Evolutionary conservation across 331 rosid genomes (phyloP).

Genomic region (Quercus lobata): DNA sequence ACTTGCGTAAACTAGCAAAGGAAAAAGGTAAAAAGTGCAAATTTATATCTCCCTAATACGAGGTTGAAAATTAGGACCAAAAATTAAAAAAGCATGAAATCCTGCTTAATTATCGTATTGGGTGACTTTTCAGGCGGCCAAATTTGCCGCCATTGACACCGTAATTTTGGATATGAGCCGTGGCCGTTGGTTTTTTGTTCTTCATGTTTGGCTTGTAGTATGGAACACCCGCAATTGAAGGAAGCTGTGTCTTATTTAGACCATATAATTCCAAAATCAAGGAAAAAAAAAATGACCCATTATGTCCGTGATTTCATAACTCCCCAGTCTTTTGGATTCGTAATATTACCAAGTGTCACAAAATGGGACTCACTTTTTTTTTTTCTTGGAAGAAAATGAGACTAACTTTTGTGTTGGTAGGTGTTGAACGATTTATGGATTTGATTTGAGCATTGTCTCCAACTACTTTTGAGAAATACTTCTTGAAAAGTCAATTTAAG

Average conservation of each 20-base stretch:
- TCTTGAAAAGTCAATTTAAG: too few species aligned
- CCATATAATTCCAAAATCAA: too few species aligned
- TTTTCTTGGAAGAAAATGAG: background rate
- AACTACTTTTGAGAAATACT: too few species aligned
- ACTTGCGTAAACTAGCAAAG: background rate
- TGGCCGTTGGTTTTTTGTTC: background rate
- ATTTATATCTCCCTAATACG: too few species aligned
- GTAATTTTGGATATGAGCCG: background rate
- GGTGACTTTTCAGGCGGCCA: background rate
- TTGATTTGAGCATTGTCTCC: too few species aligned
- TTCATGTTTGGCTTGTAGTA: background rate
- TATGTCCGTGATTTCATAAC: background rate
- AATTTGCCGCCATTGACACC: background rate
- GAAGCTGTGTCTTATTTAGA: background rate
- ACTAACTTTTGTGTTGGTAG: background rate
- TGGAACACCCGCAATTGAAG: background rate
- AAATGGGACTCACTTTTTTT: background rate
- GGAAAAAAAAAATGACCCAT: background rate
- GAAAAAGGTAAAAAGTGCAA: too few species aligned
- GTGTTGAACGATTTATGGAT: background rate
- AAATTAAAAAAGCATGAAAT: background rate
- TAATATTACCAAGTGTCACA: background rate
- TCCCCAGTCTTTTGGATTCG: background rate
- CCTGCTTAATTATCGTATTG: background rate
- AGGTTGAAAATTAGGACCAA: background rate